These are phyloP conservation scores for Boletellus ananas DNA, from an alignment of 768 basidiomycete genomes.

Conservation along the genomic window DNA sequence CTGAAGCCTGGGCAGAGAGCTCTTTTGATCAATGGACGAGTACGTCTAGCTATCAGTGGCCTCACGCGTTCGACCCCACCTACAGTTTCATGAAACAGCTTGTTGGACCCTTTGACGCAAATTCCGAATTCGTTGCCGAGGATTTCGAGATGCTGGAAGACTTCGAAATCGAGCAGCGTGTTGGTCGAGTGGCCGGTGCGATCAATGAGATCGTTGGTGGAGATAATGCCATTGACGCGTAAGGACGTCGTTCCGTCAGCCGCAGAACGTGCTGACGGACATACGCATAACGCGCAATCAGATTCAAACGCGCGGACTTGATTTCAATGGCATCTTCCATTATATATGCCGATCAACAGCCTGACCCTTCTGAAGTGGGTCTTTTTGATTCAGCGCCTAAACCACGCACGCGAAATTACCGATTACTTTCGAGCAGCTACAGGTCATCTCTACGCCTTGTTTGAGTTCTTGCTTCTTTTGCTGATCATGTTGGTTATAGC, in stretches of 20 bases:
- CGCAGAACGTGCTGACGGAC: not conserved
- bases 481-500: conserved; percentile 35
- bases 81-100: conserved; percentile 43
- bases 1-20: conserved; percentile 58
- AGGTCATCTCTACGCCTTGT: conserved; percentile 49
- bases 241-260: conserved; percentile 14
- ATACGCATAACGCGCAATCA: conserved; percentile 24
- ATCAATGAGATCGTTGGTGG: conserved; percentile 50
- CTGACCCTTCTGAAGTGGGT: conserved; percentile 69
- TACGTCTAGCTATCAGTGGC: conserved; percentile 35
- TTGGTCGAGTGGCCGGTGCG: conserved; percentile 64
- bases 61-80: conserved; percentile 2
- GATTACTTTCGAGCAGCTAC: conserved; percentile 52
- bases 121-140: conserved; percentile 55
- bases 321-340: conserved; percentile 68
- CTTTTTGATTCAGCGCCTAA: conserved; percentile 63
- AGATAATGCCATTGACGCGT: conserved; percentile 41
- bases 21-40: conserved; percentile 80
- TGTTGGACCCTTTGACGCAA: conserved; percentile 60
- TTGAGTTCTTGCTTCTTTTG: not conserved
- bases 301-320: conserved; percentile 53
- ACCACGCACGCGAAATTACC: conserved; percentile 60
- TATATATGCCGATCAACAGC: conserved; percentile 64
- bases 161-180: conserved; percentile 73
- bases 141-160: conserved; percentile 70